These are phyloP conservation scores for Diutina rugosa DNA, from an alignment of 1,139 yeast genomes.

Conservation along the genomic window DNA sequence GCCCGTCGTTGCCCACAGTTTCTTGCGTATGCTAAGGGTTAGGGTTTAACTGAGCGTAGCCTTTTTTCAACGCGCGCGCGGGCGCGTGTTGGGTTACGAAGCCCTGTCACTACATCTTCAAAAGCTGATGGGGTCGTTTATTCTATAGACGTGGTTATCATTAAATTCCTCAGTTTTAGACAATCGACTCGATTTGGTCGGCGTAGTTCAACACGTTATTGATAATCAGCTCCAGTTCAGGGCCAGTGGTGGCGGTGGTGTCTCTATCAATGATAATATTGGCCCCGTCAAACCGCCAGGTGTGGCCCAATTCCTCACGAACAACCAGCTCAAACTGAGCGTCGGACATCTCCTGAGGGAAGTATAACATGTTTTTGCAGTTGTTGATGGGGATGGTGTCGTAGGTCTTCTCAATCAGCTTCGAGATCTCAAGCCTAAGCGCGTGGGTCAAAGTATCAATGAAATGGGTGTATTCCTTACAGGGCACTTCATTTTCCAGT, in stretches of 20 bases:
- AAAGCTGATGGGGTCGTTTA: too few relatives aligned
- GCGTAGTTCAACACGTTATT: constrained; percentile 67
- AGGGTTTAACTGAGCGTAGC: not conserved
- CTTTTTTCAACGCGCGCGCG: not conserved
- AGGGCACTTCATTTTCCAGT: constrained; percentile 37
- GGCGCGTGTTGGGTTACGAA: too few relatives aligned
- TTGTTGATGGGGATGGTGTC: constrained; percentile 65
- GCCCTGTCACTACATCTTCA: too few relatives aligned
- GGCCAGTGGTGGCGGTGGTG: constrained; percentile 18
- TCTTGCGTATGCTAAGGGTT: not conserved
- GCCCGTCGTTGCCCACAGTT: not conserved
- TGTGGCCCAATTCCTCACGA: constrained; percentile 30
- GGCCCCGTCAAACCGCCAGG: constrained; percentile 56
- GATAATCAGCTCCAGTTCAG: constrained; percentile 25
- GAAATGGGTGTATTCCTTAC: constrained; percentile 48
- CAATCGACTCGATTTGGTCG: constrained; percentile 76
- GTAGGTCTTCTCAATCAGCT: constrained; percentile 73
- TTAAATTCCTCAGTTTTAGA: constrained; percentile 17
- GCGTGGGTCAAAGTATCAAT: constrained; percentile 57
- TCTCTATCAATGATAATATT: constrained; percentile 36
- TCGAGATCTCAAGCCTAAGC: constrained; percentile 79
- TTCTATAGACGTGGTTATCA: not conserved
- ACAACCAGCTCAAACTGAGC: constrained; percentile 47
- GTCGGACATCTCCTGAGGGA: constrained; percentile 50
- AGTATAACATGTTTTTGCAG: constrained; percentile 69